Base-by-base conservation (phyloP, 2,329 filamentous ascomycete genomes). In the Talaromyces funiculosus region DNA sequence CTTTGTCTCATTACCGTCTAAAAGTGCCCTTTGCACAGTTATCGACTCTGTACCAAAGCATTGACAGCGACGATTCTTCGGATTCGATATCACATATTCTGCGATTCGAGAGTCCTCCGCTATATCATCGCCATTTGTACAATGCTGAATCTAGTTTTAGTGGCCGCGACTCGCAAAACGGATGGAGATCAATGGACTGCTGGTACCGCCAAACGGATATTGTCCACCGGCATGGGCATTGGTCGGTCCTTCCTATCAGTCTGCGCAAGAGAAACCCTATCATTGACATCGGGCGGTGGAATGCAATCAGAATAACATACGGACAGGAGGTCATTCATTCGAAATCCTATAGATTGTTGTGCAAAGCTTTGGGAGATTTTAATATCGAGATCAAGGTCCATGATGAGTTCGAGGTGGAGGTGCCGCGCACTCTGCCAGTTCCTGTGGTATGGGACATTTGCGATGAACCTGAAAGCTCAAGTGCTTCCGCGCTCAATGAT, bases 181-280 rank as follows among this genome's bases (percentile, higher is more conserved):
- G 57, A n/a, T 89, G 86, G 86, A 78, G 71, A 49, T 81, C 84
- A 22, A 76, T 77, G 62, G 79, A 84, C 64, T 74, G 78, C 0
- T 89, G 85, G 86, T 84, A 79, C 60, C 81, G 87, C 20, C 85
- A 88, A 65, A 88, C 86, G 0, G 81, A 85, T 63, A 81, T 90
- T 24, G 78, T 83, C n/a, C 76, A 79, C 59, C 68, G 77, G 37
- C 14, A 43, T 33, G 20, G 8, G 64, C 63, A 14, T 69, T 79
- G 6, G 67, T 66, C 8, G 64, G 62, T 14, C 3, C 69, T 73
- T 16, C 73, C 79, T 0, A 69, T 82, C 10, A 75, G 77, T 38
- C 70, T 86, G 5, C 77, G 76, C 38, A 84, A 82, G 60, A 67
- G 67, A 2, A 73, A 74, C 3, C 77, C 82, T 8, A 73, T 84